Evolutionary conservation across 352 stramenopile genomes (phyloP), one percentile per base, ranked within the genome.

Genomic region (Pythium phragmiticola): DNA sequence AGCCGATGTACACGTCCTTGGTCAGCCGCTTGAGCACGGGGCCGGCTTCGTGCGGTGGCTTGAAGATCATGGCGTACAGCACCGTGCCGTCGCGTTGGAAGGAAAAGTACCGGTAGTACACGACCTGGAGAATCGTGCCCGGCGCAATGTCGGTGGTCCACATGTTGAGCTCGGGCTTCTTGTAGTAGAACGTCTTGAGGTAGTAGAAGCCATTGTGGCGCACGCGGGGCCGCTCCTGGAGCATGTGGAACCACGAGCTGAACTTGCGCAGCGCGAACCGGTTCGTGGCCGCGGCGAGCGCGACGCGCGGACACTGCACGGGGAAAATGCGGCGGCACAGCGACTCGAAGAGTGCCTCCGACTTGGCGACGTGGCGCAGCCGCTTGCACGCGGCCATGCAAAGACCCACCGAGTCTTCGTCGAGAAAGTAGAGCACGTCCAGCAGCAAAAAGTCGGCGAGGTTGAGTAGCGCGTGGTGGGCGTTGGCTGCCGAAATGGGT

Each of bases 161-260:
- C 83, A 94, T 91, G 68, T 87, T 94, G 59, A 88, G 69, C 70
- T 94, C 82, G 13, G 84, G 82, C 65, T 89, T 91, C 74, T 94
- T 92, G 75, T 91, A 90, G 73, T 94, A 92, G 61, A 74, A 82
- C 14, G 88, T 76, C 50, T 80, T 80, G 51, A 92, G 79, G 65
- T 73, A 87, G 69, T 94, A 94, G 60, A 91, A 90, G 30, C 84
- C 84, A 57, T 89, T 89, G 75, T 93, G 77, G 34, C 83, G 82
- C 68, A 94, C 82, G 12, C 81, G 84, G 13, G 84, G 84, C 0
- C 81, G 62, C 2, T 81, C 68, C 33, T 79, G 58, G 68, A 94
- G 85, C 82, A 94, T 94, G 47, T 80, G 69, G 43, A 80, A 85
- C 84, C 84, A 94, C 53, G 78, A 84, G 3, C 62, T 59, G 62